phyloP scores from a whole-genome alignment of 805 yeast genomes.

The Teunomyces cretensis region DNA sequence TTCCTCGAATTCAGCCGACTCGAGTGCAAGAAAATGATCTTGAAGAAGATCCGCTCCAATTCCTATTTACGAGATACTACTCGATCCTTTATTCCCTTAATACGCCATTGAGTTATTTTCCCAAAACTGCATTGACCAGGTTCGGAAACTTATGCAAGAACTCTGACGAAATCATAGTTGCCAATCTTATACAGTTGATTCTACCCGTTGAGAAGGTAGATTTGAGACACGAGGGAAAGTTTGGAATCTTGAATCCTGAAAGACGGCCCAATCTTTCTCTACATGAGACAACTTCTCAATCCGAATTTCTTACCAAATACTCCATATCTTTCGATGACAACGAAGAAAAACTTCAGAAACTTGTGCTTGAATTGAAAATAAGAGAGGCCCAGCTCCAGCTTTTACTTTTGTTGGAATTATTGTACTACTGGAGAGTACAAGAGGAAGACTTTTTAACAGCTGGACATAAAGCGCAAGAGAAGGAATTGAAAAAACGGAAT shows the following conservation, averaged over 20 bases:
- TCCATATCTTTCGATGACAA: conserved; percentile 17
- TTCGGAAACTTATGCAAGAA: conserved; percentile 42
- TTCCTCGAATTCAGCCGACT: conserved; percentile 10
- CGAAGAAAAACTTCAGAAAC: conserved; percentile 22
- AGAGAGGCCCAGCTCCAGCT: conserved; percentile 60
- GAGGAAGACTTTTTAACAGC: conserved; percentile 32
- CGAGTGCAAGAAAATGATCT: neutral
- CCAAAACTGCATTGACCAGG: conserved; percentile 51
- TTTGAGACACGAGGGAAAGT: conserved; percentile 36
- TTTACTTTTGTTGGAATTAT: conserved; percentile 46
- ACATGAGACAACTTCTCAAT: conserved; percentile 24
- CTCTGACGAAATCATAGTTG: conserved; percentile 15
- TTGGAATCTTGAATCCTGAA: conserved; percentile 19
- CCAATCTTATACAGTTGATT: conserved; percentile 28
- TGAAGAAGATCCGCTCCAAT: conserved; percentile 26
- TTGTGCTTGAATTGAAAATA: conserved; percentile 44
- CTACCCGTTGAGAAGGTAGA: conserved; percentile 42
- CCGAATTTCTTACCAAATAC: conserved; percentile 18
- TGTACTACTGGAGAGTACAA: conserved; percentile 33
- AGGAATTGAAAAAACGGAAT: conserved; percentile 20
- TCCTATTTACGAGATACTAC: conserved; percentile 34
- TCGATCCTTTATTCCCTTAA: conserved; percentile 37
- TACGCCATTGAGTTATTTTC: conserved; percentile 43
- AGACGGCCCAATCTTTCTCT: neutral
- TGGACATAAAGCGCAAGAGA: conserved; percentile 27